These are phyloP conservation scores for Pseudogymnoascus pannorum DNA, from an alignment of 2,329 filamentous ascomycete genomes.

Conservation along the genomic window DNA sequence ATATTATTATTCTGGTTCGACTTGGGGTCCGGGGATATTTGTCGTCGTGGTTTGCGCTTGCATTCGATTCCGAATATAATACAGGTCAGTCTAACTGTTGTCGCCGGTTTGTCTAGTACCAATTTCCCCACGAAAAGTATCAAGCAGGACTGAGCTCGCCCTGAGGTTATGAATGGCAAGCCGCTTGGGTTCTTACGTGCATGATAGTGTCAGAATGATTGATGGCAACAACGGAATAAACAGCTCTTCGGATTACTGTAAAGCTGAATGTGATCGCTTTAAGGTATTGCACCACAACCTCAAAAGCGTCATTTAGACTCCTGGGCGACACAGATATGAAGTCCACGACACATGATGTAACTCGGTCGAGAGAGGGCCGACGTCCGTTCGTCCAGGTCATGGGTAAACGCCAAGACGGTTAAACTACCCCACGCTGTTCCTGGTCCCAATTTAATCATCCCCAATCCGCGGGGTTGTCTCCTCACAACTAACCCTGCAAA, in stretches of 20 bases:
- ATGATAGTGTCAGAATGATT: too few relatives aligned
- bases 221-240: too few relatives aligned
- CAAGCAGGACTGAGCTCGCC: conserved; percentile 25
- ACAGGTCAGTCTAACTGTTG: too few relatives aligned
- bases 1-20: not conserved
- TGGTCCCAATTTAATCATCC: not conserved
- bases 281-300: too few relatives aligned
- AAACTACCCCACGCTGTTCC: not conserved
- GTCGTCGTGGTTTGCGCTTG: not conserved
- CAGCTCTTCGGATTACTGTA: too few relatives aligned
- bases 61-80: too few relatives aligned
- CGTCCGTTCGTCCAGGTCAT: not conserved
- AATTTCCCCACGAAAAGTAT: not conserved
- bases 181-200: not conserved
- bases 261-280: too few relatives aligned
- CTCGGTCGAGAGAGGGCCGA: not conserved
- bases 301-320: not conserved
- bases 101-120: too few relatives aligned
- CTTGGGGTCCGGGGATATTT: too few relatives aligned
- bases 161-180: conserved; percentile 24
- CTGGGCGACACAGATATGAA: not conserved
- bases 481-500: not conserved
- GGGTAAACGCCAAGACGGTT: not conserved
- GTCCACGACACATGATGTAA: not conserved
- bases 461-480: not conserved